phyloP scores from a whole-genome alignment of 2,329 filamentous ascomycete genomes.

The Dryadomyces quercivorus region DNA sequence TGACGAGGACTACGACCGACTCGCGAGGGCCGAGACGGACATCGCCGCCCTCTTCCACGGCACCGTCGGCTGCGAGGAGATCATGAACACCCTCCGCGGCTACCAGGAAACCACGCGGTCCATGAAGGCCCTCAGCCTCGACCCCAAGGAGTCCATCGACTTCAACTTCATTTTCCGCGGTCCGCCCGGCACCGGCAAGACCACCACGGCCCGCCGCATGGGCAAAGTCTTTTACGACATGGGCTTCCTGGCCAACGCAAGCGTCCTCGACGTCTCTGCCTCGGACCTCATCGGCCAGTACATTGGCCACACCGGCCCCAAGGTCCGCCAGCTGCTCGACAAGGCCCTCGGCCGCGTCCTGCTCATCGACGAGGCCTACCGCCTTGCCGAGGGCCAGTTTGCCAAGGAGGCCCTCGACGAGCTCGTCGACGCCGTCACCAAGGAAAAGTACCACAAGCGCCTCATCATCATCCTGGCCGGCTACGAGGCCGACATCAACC shows the following conservation, averaged over 20 bases:
- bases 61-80: slow-evolving; percentile 42
- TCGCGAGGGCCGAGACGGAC: slow-evolving; percentile 32
- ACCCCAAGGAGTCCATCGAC: slow-evolving; percentile 46
- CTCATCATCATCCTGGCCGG: slow-evolving; percentile 57
- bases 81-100: slow-evolving; percentile 39
- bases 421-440: slow-evolving; percentile 36
- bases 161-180: slow-evolving; percentile 61
- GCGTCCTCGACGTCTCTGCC: slow-evolving; percentile 46
- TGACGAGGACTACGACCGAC: slow-evolving; percentile 46
- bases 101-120: slow-evolving; percentile 40
- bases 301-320: slow-evolving; percentile 57
- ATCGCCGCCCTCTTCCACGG: slow-evolving; percentile 41
- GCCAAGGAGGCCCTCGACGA: slow-evolving; percentile 44
- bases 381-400: slow-evolving; percentile 44
- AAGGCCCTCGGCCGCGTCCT: slow-evolving; percentile 53
- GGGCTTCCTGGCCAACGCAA: slow-evolving; percentile 45
- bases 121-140: slow-evolving; percentile 37
- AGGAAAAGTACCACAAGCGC: slow-evolving; percentile 44
- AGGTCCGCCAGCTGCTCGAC: slow-evolving; percentile 48
- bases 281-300: slow-evolving; percentile 58
- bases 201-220: slow-evolving; percentile 60
- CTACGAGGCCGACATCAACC: slow-evolving; percentile 53
- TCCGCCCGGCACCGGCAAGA: slow-evolving; percentile 52
- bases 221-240: slow-evolving; percentile 66
- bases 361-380: slow-evolving; percentile 63